A percentile compares a stretch with the other conserved stretches of the same genome.
Evolutionary conservation across 2,329 filamentous ascomycete genomes (phyloP).

Genomic region (Cadophora luteo-olivacea): DNA sequence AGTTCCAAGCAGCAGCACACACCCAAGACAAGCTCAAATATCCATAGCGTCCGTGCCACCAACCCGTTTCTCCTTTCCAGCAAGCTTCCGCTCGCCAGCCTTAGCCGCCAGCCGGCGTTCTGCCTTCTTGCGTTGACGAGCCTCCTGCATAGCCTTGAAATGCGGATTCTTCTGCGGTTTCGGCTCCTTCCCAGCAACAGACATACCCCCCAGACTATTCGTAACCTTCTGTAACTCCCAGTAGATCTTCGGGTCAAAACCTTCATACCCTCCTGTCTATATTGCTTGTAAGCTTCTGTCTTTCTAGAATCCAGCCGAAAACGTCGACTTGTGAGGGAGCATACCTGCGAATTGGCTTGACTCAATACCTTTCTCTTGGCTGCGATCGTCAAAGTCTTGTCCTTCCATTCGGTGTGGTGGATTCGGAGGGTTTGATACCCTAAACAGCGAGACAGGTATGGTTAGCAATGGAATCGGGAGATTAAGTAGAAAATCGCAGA

Average conservation of each 20-base stretch:
- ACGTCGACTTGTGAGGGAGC: background rate
- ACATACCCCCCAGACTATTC: background rate
- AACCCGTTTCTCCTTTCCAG: background rate
- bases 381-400: background rate
- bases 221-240: background rate
- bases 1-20: background rate
- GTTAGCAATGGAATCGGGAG: background rate
- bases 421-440: background rate
- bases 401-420: background rate
- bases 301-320: too few species aligned
- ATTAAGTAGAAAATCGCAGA: background rate
- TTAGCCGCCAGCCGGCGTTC: background rate
- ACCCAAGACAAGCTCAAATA: background rate
- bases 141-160: background rate
- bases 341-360: slow-evolving; percentile 1
- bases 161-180: background rate
- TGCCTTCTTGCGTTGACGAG: background rate
- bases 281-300: background rate
- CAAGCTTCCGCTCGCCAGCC: background rate
- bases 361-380: background rate
- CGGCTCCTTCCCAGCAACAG: background rate
- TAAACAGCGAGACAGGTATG: background rate
- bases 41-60: background rate
- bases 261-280: background rate
- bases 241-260: background rate